Evolutionary conservation across 495 filamentous ascomycete species (phyloP).

Genomic region (Hyaloscypha variabilis): DNA sequence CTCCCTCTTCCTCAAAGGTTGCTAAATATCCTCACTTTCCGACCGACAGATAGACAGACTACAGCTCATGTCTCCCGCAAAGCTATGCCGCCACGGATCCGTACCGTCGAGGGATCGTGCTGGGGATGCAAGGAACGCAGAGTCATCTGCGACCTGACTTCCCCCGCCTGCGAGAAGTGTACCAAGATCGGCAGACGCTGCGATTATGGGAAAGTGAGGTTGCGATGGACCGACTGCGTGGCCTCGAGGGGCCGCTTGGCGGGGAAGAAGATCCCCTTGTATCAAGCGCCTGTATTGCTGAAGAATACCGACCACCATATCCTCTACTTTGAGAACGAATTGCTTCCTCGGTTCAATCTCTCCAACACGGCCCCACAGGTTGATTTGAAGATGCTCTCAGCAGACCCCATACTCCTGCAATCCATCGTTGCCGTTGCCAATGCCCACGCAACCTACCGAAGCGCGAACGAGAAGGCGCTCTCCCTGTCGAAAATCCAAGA

Average conservation of each 20-base stretch:
- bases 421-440: slow-evolving; percentile 36
- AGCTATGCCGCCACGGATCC: slow-evolving; percentile 35
- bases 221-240: slow-evolving; percentile 39
- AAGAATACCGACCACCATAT: slow-evolving; percentile 31
- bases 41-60: background rate
- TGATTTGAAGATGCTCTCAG: slow-evolving; percentile 30
- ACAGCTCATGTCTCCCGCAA: slow-evolving; percentile 25
- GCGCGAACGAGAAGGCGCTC: slow-evolving; percentile 28
- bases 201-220: slow-evolving; percentile 39
- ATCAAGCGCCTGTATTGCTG: slow-evolving; percentile 23
- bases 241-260: slow-evolving; percentile 35
- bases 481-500: slow-evolving; percentile 35
- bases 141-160: slow-evolving; percentile 40
- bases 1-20: background rate
- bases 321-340: slow-evolving; percentile 36
- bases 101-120: slow-evolving; percentile 42
- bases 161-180: slow-evolving; percentile 38
- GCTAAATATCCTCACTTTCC: background rate
- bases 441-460: slow-evolving; percentile 35
- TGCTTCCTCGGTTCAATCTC: slow-evolving; percentile 36
- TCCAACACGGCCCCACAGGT: slow-evolving; percentile 30
- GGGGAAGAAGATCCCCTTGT: slow-evolving; percentile 36
- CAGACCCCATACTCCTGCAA: slow-evolving; percentile 33
- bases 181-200: slow-evolving; percentile 36
- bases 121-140: slow-evolving; percentile 44